phyloP scores from a whole-genome alignment of 805 yeast genomes.

The Wickerhamiella hasegawae region DNA sequence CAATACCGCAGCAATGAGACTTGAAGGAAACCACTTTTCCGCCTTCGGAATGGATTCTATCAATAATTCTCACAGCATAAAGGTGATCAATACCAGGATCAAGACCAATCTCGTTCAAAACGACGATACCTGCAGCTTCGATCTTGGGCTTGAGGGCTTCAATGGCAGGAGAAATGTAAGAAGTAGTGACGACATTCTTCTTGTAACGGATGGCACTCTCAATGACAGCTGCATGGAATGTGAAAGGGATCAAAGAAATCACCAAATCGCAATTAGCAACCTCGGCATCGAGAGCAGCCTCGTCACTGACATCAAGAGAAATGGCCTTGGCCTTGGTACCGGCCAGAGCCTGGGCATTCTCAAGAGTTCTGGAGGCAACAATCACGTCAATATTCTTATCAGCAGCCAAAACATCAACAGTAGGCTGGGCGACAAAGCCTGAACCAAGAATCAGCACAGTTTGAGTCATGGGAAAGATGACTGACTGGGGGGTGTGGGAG shows the following conservation, averaged over 20 bases:
- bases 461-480: conserved; percentile 13
- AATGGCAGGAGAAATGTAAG: conserved; percentile 90
- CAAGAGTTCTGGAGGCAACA: conserved; percentile 82
- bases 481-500: too few relatives aligned
- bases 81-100: conserved; percentile 98
- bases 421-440: conserved; percentile 97
- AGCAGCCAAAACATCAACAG: conserved; percentile 78
- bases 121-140: conserved; percentile 88
- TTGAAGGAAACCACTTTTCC: conserved; percentile 91
- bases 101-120: conserved; percentile 96
- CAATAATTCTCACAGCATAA: conserved; percentile 95
- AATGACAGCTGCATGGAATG: conserved; percentile 82
- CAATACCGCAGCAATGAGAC: conserved; percentile 97
- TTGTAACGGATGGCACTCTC: conserved; percentile 82
- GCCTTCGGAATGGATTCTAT: conserved; percentile 79
- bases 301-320: conserved; percentile 77
- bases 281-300: conserved; percentile 57
- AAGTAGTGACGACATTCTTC: conserved; percentile 85
- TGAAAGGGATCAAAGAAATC: conserved; percentile 92
- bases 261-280: conserved; percentile 70
- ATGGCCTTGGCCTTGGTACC: conserved; percentile 66
- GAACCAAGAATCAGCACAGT: conserved; percentile 76
- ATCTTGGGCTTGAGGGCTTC: conserved; percentile 69
- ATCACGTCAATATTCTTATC: conserved; percentile 76
- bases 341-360: conserved; percentile 76